Evolutionary conservation across 1,139 yeast species (phyloP), one percentile per base, ranked within the genome.

Genomic region (Protomyces lactucae-debilis): DNA sequence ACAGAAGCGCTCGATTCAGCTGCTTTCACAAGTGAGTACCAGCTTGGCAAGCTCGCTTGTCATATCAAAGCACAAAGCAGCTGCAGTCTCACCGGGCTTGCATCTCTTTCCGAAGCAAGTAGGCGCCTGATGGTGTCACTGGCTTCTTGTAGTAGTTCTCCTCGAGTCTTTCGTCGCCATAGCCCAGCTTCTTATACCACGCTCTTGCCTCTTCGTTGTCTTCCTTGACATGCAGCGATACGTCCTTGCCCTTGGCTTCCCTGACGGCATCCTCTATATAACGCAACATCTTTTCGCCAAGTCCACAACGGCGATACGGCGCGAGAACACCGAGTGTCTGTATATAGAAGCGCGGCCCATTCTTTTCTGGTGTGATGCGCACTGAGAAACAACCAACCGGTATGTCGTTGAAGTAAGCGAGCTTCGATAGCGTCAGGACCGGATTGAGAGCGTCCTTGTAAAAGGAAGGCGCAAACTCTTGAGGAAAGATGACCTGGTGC

Each of bases 291-390:
- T 43, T 45, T 6, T 52, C 52, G 18, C 67, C 67, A 23, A 65
- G 45, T 2, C 67, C 67, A 23, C 52, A 54, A 3, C 36, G 52
- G 14, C 67, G 35, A 39, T 64, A 65, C 14, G 67, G 64, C n/a
- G 67, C 67, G 25, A 65, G 46, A 16, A 65, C 67, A 3, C 67
- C 67, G 35, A 65, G 56, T 5, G 67, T 65, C 52, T 52, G 51
- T 18, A 65, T 52, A 32, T 65, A 65, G 52, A 60, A 52, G 35
- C 55, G 23, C 5, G 64, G 39, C 3, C 59, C 59, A 28, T 45
- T 45, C 55, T 64, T 64, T 6, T 64, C 64, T 25, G 60, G 60
- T 16, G 56, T 60, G 35, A 64, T 52, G 9, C 53, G 65, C 25
- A 57, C 61, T 3, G 64, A 53, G 57, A 64, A 55, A 35, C 64